Conservation (phyloP, 2,329 filamentous ascomycete genomes). For the Penicillium concentricum region DNA sequence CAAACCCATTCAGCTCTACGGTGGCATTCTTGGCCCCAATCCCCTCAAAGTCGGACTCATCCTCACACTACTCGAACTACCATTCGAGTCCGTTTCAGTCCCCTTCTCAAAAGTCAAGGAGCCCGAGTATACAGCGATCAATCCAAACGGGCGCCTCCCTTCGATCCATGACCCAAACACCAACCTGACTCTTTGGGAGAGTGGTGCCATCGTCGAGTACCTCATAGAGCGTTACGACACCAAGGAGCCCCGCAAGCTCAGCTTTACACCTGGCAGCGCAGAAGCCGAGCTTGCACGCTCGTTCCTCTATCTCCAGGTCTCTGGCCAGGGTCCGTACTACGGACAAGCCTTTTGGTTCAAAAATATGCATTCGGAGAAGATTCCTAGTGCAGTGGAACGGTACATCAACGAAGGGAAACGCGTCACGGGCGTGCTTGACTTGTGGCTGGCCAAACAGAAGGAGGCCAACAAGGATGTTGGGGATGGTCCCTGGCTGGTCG, state of each 20-base stretch:
- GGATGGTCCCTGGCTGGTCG: constrained; percentile 38
- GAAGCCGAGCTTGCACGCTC: constrained; percentile 44
- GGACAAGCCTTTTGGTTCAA: constrained; percentile 49
- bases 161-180: constrained; percentile 40
- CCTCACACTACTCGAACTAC: constrained; percentile 33
- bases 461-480: neutral
- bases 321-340: constrained; percentile 51
- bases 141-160: constrained; percentile 37
- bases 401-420: constrained; percentile 46
- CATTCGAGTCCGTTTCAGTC: constrained; percentile 27
- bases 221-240: constrained; percentile 48
- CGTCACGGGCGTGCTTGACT: constrained; percentile 45
- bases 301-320: constrained; percentile 48
- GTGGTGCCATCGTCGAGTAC: constrained; percentile 47
- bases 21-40: constrained; percentile 23
- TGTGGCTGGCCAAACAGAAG: constrained; percentile 31
- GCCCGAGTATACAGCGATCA: constrained; percentile 28
- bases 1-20: constrained; percentile 9
- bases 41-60: constrained; percentile 27
- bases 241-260: constrained; percentile 31
- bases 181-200: constrained; percentile 45
- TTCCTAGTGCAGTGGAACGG: constrained; percentile 42
- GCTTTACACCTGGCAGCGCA: constrained; percentile 32
- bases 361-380: constrained; percentile 40
- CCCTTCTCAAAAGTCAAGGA: constrained; percentile 28